A percentile compares a stretch with the other conserved stretches of the same genome.
phyloP scores from a whole-genome alignment of 371 early-diverging fungal species.

The Thermomucor indicae-seudaticae region DNA sequence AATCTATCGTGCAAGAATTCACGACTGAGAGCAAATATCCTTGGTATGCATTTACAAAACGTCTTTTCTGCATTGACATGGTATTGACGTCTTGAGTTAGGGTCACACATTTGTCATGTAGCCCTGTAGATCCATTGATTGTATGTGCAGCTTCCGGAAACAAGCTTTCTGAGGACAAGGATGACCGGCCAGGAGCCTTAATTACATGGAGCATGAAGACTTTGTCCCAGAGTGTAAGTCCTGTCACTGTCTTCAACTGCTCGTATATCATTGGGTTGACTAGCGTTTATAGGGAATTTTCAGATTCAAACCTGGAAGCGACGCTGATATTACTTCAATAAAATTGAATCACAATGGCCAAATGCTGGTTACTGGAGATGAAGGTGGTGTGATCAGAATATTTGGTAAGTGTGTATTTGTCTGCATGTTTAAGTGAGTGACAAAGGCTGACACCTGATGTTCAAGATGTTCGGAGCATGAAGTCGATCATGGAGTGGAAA shows the following conservation, averaged over 20 bases:
- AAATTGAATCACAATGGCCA: constrained; percentile 67
- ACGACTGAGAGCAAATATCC: constrained; percentile 47
- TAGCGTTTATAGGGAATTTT: constrained; percentile 22
- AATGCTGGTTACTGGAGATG: constrained; percentile 56
- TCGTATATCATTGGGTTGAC: no score
- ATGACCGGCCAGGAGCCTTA: constrained; percentile 35
- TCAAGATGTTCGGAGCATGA: constrained; percentile 53
- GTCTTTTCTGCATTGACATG: neutral
- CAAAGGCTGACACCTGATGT: neutral
- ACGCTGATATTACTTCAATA: constrained; percentile 45
- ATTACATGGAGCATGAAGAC: constrained; percentile 61
- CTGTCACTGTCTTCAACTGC: no score
- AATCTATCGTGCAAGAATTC: constrained; percentile 58
- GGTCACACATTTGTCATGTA: constrained; percentile 52
- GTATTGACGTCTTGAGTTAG: constrained; percentile 16
- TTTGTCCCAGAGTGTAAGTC: constrained; percentile 51
- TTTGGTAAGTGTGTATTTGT: constrained; percentile 36
- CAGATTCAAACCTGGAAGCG: constrained; percentile 19
- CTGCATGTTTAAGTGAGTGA: neutral
- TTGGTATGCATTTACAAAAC: constrained; percentile 24
- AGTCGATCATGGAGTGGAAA: constrained; percentile 60
- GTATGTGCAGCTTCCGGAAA: constrained; percentile 47
- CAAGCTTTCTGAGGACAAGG: constrained; percentile 13
- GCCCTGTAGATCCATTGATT: constrained; percentile 56
- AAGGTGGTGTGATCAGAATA: constrained; percentile 49